Conservation (phyloP, 148 eudicot genomes). For the Simmondsia chinensis region DNA sequence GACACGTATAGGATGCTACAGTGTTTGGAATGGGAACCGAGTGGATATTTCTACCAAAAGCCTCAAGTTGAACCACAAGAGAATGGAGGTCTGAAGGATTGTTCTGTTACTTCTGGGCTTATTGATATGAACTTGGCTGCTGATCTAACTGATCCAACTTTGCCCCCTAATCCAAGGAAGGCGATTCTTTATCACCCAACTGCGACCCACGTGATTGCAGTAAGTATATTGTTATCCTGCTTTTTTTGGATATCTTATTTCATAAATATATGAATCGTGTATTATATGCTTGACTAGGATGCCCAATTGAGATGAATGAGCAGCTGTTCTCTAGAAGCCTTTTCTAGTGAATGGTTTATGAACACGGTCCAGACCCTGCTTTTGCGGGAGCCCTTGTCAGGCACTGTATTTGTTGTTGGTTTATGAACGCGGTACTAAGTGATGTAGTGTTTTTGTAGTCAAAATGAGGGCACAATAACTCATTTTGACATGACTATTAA, state of each 20-base stretch:
- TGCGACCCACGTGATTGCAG: conserved; percentile 72
- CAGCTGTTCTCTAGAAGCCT: no score
- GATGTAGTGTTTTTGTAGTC: no score
- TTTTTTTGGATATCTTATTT: no score
- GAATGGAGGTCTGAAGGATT: conserved; percentile 54
- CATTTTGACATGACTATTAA: no score
- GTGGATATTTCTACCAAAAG: conserved; percentile 78
- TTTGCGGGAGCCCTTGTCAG: neutral
- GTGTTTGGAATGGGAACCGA: conserved; percentile 98
- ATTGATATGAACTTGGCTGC: conserved; percentile 79
- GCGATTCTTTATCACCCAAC: conserved; percentile 81
- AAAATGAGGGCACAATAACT: no score
- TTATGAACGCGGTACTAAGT: no score
- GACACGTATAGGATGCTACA: conserved; percentile 96
- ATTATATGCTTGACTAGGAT: no score
- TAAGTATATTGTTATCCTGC: no score
- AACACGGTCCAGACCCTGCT: neutral
- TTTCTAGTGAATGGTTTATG: no score
- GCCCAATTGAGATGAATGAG: no score
- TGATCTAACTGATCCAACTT: conserved; percentile 78
- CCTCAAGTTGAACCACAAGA: conserved; percentile 44
- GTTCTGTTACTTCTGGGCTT: conserved; percentile 77
- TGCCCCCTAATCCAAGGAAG: conserved; percentile 95
- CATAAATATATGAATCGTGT: no score
- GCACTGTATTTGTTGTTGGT: neutral